phyloP scores from a whole-genome alignment of 306 rosid species.

The Quercus berberidifolia region DNA sequence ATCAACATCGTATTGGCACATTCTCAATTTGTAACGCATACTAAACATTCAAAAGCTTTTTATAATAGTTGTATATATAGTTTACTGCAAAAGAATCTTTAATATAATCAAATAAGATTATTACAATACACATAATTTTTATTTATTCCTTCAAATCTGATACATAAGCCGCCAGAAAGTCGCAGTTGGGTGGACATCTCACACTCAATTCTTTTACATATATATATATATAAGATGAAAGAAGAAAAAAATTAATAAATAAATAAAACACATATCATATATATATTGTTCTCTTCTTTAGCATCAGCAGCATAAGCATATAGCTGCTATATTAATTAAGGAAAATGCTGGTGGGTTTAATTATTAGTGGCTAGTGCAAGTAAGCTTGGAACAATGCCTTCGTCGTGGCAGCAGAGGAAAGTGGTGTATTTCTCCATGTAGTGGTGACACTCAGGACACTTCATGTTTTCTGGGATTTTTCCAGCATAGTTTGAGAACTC shows the following conservation, averaged over 20 bases:
- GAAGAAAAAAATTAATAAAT: too few species aligned
- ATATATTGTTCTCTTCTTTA: not conserved
- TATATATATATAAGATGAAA: too few species aligned
- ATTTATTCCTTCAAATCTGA: too few species aligned
- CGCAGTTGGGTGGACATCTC: not conserved
- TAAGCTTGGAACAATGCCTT: not conserved
- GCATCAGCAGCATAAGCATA: not conserved
- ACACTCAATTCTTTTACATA: not conserved
- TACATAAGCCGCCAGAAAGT: not conserved
- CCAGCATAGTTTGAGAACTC: constrained; percentile 37
- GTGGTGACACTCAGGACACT: constrained; percentile 47
- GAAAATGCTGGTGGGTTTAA: not conserved
- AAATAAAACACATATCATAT: too few species aligned
- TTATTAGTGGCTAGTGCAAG: too few species aligned
- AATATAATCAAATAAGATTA: too few species aligned
- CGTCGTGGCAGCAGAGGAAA: constrained; percentile 56
- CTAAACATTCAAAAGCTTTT: too few species aligned
- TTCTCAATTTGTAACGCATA: too few species aligned
- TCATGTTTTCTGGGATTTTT: constrained; percentile 38
- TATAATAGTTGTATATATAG: too few species aligned
- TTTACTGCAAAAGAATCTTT: too few species aligned
- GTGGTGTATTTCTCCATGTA: constrained; percentile 49
- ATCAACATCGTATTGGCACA: too few species aligned
- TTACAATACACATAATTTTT: too few species aligned
- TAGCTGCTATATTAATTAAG: not conserved